Base-by-base conservation (phyloP, 2,329 filamentous ascomycete genomes). In the Fusarium chuoi region DNA sequence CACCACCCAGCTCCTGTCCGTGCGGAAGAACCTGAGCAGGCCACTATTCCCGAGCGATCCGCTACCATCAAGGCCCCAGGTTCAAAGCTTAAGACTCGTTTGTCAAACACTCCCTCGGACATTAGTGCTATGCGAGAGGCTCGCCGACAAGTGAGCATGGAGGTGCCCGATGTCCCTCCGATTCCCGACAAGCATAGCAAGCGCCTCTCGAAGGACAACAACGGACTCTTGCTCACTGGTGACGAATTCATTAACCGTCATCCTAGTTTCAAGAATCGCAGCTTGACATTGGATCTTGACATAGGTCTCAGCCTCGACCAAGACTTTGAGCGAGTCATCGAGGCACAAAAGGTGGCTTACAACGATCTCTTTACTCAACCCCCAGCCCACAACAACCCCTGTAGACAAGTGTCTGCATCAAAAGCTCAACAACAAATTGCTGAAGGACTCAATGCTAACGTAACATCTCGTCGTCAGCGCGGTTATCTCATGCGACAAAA, bases 401-500 rank as follows among this genome's bases (percentile, higher is more conserved):
- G 79, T 74, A 84, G 85, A 86, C 86, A 87, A 87, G 84, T 79
- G 84, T 86, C 85, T 82, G 75, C 77, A 49, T 51, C 67, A 55
- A 63, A 26, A 45, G 64, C 62, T 15, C 70, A 71, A 42, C 56
- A 38, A 61, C 26, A 63, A 12, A 58, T 36, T 33, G 59, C 42
- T 38, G 62, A 74, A 70, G 69, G 70, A 65, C 55, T 77, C 73
- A 83, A 87, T 90, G 88, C 92, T 94, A 91, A 94, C 88, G 80
- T 85, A 79, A 87, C 82, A 79, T 79, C 84, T 77, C 86, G 83
- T 76, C 88, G 87, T 90, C 93, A 98, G 95, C 95, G 97, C 86
- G 96, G 96, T 64, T 99, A 99, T 80, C 88, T 98, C 51, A 99
- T 98, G 96, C 92, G 96, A 79, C 96, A 99, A 79, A 99, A 98